phyloP scores from a whole-genome alignment of 164 flowering plant genomes.

The Sedum album region DNA sequence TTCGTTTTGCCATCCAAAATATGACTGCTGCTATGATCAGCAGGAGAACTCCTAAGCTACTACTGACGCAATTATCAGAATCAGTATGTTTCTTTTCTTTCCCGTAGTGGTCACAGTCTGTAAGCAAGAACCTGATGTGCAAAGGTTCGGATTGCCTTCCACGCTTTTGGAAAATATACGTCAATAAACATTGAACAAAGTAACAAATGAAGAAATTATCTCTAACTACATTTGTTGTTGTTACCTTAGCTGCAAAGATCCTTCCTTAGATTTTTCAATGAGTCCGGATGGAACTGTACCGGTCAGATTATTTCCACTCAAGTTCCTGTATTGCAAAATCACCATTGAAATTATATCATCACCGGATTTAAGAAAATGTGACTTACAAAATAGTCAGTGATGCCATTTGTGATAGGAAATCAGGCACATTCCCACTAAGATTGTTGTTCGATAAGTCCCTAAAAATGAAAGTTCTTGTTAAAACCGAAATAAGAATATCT shows the following conservation, averaged over 20 bases:
- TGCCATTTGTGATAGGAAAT: conserved; percentile 16
- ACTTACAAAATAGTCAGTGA: conserved; percentile 22
- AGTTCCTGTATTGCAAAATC: conserved; percentile 12
- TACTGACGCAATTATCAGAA: conserved; percentile 15
- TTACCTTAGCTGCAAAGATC: conserved; percentile 19
- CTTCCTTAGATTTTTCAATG: conserved; percentile 12
- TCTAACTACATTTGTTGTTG: not conserved
- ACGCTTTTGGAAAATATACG: conserved; percentile 9
- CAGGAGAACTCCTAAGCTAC: not conserved
- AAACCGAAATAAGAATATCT: too few relatives aligned
- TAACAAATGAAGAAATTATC: too few relatives aligned
- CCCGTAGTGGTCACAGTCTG: conserved; percentile 1
- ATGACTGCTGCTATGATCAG: conserved; percentile 4
- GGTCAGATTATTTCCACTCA: conserved; percentile 17
- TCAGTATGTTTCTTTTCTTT: conserved; percentile 14
- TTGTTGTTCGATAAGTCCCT: too few relatives aligned
- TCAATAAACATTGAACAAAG: too few relatives aligned
- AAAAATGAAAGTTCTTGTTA: too few relatives aligned
- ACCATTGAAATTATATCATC: not conserved
- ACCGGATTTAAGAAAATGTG: not conserved
- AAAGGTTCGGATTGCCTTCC: conserved; percentile 15
- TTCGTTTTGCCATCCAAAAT: conserved; percentile 10
- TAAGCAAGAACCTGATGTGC: conserved; percentile 10
- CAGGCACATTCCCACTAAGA: conserved; percentile 21
- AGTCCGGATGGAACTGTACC: conserved; percentile 21